Evolutionary conservation across 208 protist species (phyloP).

Genomic region (Crithidia brevicula): DNA sequence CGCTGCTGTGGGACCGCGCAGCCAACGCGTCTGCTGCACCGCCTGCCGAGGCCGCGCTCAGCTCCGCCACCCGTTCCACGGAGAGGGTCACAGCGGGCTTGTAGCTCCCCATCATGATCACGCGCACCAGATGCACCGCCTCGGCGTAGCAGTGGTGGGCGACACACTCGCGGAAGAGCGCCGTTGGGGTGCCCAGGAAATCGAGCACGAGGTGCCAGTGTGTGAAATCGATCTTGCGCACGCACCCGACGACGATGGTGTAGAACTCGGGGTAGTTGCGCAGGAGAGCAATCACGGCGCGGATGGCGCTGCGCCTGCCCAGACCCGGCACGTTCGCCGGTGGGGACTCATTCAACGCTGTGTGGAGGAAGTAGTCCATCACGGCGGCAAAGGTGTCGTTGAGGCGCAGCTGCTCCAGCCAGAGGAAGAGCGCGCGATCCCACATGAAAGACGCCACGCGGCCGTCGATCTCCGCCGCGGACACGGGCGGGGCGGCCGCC

Average conservation of each 20-base stretch:
- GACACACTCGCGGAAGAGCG: constrained; percentile 75
- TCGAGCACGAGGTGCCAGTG: constrained; percentile 68
- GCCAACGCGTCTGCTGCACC: not conserved
- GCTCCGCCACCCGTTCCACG: constrained; percentile 16
- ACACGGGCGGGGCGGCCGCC: not conserved
- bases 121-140: constrained; percentile 66
- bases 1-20: not conserved
- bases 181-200: constrained; percentile 60
- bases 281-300: constrained; percentile 52
- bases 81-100: constrained; percentile 8
- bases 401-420: constrained; percentile 70
- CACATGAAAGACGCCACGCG: constrained; percentile 43
- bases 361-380: constrained; percentile 71
- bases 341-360: constrained; percentile 58
- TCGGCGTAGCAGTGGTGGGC: constrained; percentile 60
- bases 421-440: constrained; percentile 55
- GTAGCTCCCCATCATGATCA: constrained; percentile 70
- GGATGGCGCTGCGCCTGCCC: constrained; percentile 47
- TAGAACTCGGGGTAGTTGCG: constrained; percentile 76
- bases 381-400: constrained; percentile 58
- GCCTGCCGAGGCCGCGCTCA: not conserved
- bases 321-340: constrained; percentile 40
- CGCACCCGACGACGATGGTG: constrained; percentile 62
- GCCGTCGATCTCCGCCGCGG: constrained; percentile 13
- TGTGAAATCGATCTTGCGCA: constrained; percentile 79